Conservation (phyloP, 2,329 filamentous ascomycete genomes). For the Epichloe bromicola region DNA sequence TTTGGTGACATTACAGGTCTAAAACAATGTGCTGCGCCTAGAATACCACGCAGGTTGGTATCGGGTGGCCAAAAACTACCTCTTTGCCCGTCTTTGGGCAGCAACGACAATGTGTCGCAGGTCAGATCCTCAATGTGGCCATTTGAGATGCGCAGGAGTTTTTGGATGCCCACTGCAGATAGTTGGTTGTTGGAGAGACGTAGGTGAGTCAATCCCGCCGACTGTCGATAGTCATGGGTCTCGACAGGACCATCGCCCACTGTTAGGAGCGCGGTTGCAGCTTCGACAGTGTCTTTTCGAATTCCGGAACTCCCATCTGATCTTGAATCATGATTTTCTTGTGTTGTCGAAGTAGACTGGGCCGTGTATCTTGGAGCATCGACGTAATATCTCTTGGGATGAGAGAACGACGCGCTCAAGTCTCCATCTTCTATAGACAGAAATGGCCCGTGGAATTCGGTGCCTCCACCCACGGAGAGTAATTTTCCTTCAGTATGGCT, state of each 20-base stretch:
- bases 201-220: conserved; percentile 36
- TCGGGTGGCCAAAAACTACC: conserved; percentile 15
- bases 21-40: conserved; percentile 33
- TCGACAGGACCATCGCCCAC: conserved; percentile 7
- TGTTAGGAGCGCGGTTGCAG: conserved; percentile 11
- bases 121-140: conserved; percentile 40
- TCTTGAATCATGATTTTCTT: not conserved
- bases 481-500: conserved; percentile 34
- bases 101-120: conserved; percentile 28
- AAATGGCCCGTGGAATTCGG: conserved; percentile 26
- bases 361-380: conserved; percentile 29
- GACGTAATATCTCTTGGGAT: conserved; percentile 33
- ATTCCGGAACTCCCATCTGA: conserved; percentile 4
- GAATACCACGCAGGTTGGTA: conserved; percentile 27
- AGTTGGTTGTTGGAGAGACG: conserved; percentile 37
- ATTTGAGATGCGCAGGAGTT: conserved; percentile 27
- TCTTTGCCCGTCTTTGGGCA: conserved; percentile 11
- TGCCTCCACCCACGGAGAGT: conserved; percentile 16
- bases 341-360: not conserved
- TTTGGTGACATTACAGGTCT: conserved; percentile 41
- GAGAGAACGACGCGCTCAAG: conserved; percentile 29
- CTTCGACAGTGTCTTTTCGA: conserved; percentile 18
- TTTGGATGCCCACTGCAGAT: conserved; percentile 28
- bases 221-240: conserved; percentile 9
- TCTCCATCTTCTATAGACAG: conserved; percentile 34